phyloP scores from a whole-genome alignment of 257 asterid genomes.

The Scutellaria baicalensis region DNA sequence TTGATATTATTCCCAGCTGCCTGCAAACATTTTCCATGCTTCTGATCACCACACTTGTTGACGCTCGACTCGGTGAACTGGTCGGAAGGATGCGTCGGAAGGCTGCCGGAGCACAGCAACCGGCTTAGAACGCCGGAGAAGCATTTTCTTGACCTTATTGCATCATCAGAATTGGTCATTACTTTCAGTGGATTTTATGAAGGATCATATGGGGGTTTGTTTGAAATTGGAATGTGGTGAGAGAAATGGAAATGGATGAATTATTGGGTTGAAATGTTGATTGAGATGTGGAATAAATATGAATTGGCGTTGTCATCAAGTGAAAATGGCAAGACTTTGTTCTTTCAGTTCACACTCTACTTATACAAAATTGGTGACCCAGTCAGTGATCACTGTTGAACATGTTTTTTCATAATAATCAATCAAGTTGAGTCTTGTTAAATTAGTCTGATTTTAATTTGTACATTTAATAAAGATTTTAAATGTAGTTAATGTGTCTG shows the following conservation, averaged over 20 bases:
- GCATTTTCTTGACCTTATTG: slow-evolving; percentile 14
- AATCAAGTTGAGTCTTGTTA: background rate
- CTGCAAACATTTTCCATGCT: background rate
- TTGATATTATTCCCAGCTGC: background rate
- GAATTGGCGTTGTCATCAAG: background rate
- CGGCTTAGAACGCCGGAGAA: slow-evolving; percentile 27
- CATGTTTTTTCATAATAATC: background rate
- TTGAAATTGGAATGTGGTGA: background rate
- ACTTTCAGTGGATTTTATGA: background rate
- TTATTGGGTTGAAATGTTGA: background rate
- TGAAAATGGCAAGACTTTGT: background rate
- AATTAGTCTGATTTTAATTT: background rate
- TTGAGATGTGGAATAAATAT: background rate
- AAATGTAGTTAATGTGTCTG: no score
- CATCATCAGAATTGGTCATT: slow-evolving; percentile 19
- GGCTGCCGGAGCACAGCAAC: slow-evolving; percentile 35
- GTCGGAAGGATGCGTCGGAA: slow-evolving; percentile 51
- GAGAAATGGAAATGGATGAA: slow-evolving; percentile 6
- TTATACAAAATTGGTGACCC: background rate
- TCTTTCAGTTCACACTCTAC: slow-evolving; percentile 15
- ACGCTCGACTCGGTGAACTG: slow-evolving; percentile 7
- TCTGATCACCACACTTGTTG: background rate
- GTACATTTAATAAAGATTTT: no score
- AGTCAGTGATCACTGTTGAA: background rate
- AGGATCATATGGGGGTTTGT: background rate